Conservation (phyloP, 2,329 filamentous ascomycete genomes). For the Lomentospora prolificans region DNA sequence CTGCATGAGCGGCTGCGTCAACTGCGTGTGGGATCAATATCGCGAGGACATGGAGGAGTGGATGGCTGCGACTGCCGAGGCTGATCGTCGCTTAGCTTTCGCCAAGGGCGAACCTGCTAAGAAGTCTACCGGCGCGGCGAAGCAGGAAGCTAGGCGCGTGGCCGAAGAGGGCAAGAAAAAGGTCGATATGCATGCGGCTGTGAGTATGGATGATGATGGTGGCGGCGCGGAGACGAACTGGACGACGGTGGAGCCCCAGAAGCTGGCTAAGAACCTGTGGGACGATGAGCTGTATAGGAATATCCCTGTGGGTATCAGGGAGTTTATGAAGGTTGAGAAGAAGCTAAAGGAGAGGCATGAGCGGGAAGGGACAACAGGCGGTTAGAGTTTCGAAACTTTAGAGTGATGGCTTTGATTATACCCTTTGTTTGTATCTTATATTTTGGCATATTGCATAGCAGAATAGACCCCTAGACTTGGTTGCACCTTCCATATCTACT, state of each 20-base stretch:
- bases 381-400: slow-evolving; percentile 18
- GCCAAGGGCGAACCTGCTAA: too few relatives aligned
- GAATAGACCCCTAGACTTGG: neutral
- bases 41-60: slow-evolving; percentile 89
- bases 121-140: too few relatives aligned
- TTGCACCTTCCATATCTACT: neutral
- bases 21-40: slow-evolving; percentile 92
- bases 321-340: slow-evolving; percentile 98
- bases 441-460: neutral
- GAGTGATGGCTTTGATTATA: neutral
- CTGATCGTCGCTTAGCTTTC: slow-evolving; percentile 28
- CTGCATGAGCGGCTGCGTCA: slow-evolving; percentile 97
- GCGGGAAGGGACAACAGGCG: slow-evolving; percentile 40
- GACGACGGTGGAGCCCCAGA: slow-evolving; percentile 30
- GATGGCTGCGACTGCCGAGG: slow-evolving; percentile 56
- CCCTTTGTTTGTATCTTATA: neutral
- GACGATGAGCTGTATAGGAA: slow-evolving; percentile 63
- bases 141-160: slow-evolving; percentile 32
- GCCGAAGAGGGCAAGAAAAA: slow-evolving; percentile 15
- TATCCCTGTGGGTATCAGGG: slow-evolving; percentile 84
- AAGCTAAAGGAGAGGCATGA: slow-evolving; percentile 66
- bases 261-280: slow-evolving; percentile 42
- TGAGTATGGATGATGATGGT: slow-evolving; percentile 71
- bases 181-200: slow-evolving; percentile 21
- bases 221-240: slow-evolving; percentile 65